Base-by-base conservation (phyloP, 2,329 filamentous ascomycete genomes). In the Hypoxylon sp. region DNA sequence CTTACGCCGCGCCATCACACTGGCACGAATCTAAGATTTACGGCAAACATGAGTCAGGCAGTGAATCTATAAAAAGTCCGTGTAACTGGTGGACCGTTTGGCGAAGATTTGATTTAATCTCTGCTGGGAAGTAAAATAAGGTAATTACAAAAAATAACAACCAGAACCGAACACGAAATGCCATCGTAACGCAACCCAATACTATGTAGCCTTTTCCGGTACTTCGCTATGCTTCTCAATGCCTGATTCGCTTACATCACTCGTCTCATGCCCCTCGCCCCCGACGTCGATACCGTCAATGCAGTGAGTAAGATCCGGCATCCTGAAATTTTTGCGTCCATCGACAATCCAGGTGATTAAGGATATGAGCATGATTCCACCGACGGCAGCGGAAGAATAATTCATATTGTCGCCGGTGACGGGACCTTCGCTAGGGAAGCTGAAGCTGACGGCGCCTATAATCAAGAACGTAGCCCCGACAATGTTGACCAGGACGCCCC, bases 401-500 rank as follows among this genome's bases (percentile, higher is more conserved):
- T 47, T 47, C 43, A 47, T 47, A 7, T 47, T 47, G 19, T 47
- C 20, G 6, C 20, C 24, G 43, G 19, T 28, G 13, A 47, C 24
- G 24, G 43, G 43, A 28, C 20, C 24, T 3, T 5, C 43, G 24
- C 43, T 47, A 28, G 43, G 43, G 24, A 47, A 47, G 43, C 26
- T 47, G 43, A 47, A 47, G 20, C 20, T 47, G 43, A 47, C 10
- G 10, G 43, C 43, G 43, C 20, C 43, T 15, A 47, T 24, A 28
- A 47, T 28, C 43, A 47, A 28, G 43, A 24, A 47, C 43, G 43
- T 47, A 28, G 43, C 43, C 11, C 43, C 43, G 43, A 47, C 13
- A 20, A 26, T 26, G 43, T 47, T 47, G 43, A 47, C 1, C 43
- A 20, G 43, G 13, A 47, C 24, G 15, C 43, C 20, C 43, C 43